phyloP scores from a whole-genome alignment of 306 rosid species.

The Benincasa hispida region DNA sequence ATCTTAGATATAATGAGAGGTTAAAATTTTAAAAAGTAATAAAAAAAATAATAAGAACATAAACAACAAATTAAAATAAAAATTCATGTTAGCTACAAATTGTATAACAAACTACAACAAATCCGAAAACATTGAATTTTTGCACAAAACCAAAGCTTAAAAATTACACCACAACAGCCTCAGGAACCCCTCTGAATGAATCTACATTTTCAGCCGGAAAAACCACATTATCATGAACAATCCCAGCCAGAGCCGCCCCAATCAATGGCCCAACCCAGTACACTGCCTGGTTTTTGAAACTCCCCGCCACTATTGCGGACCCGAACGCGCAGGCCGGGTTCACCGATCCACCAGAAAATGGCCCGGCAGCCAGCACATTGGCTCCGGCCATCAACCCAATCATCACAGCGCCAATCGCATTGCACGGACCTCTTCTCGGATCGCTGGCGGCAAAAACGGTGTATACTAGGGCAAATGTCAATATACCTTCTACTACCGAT shows the following conservation, averaged over 20 bases:
- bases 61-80: background rate
- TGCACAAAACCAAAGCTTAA: background rate
- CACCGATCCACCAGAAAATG: constrained; percentile 81
- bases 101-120: background rate
- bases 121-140: background rate
- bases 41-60: no score
- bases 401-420: constrained; percentile 38
- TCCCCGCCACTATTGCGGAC: constrained; percentile 47
- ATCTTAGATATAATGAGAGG: no score
- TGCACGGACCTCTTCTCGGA: constrained; percentile 39
- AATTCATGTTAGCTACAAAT: background rate
- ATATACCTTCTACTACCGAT: constrained; percentile 58
- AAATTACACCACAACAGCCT: constrained; percentile 24
- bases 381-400: constrained; percentile 67
- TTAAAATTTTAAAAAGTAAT: no score
- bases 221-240: constrained; percentile 54
- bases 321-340: constrained; percentile 95
- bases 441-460: constrained; percentile 59
- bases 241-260: constrained; percentile 65
- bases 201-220: constrained; percentile 25
- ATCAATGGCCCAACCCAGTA: constrained; percentile 91
- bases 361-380: constrained; percentile 48
- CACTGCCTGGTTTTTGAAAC: constrained; percentile 78
- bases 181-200: constrained; percentile 18
- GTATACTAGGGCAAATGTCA: constrained; percentile 62